Evolutionary conservation across 2,329 filamentous ascomycete species (phyloP).

Genomic region (Ciborinia camelliae): DNA sequence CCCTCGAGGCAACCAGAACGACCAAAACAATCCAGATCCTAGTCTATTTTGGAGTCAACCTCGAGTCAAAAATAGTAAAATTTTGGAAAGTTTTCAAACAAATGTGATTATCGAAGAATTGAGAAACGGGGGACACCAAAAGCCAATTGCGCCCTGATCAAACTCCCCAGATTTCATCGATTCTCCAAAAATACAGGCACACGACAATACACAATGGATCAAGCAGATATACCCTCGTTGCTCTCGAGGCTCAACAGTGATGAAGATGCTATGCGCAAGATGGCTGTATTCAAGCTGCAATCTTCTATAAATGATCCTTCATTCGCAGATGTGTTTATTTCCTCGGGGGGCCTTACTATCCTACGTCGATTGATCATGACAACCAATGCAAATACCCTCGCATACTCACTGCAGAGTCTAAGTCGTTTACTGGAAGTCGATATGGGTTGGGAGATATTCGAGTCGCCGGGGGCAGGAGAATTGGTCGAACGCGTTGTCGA

Average conservation of each 20-base stretch:
- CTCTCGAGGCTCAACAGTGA: constrained; percentile 62
- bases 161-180: background rate
- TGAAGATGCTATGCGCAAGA: constrained; percentile 91
- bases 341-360: constrained; percentile 77
- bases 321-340: constrained; percentile 95
- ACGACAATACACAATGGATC: constrained; percentile 48
- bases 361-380: constrained; percentile 80
- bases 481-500: constrained; percentile 78
- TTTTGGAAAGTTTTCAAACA: background rate
- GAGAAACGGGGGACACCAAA: constrained; percentile 1
- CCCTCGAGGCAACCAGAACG: background rate
- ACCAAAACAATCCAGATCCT: background rate
- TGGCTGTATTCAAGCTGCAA: constrained; percentile 98
- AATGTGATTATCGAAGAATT: constrained; percentile 13
- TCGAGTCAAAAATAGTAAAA: background rate
- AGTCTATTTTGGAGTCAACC: constrained; percentile 2
- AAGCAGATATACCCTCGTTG: constrained; percentile 63
- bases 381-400: constrained; percentile 87
- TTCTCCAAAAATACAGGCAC: background rate
- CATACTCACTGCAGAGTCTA: constrained; percentile 89
- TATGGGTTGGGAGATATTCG: constrained; percentile 93
- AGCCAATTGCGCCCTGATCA: constrained; percentile 13
- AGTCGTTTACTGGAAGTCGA: constrained; percentile 88
- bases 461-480: constrained; percentile 58
- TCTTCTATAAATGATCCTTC: constrained; percentile 91